phyloP scores from a whole-genome alignment of 805 yeast species.

The Myxozyma nipponensis region DNA sequence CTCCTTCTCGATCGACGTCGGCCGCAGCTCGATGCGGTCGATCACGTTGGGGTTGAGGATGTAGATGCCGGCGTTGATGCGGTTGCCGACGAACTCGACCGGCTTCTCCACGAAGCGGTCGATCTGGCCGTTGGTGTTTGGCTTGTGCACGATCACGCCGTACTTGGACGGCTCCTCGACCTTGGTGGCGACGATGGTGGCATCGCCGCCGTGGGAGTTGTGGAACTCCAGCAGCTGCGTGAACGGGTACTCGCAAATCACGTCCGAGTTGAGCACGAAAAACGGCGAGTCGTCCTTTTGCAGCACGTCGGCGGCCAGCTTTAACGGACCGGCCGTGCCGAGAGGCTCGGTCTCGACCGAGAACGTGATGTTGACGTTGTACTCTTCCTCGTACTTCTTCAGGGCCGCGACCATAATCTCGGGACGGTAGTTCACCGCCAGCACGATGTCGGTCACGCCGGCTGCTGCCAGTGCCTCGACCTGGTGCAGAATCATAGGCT shows the following conservation, averaged over 20 bases:
- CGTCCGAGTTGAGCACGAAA: conserved; percentile 96
- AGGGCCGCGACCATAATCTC: conserved; percentile 97
- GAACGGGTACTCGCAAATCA: conserved; percentile 98
- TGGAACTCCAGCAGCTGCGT: conserved; percentile 89
- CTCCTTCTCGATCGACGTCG: conserved; percentile 99
- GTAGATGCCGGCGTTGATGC: conserved; percentile 99
- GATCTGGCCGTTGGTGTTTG: conserved; percentile 89
- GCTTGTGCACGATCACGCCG: conserved; percentile 98
- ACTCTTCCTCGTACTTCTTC: conserved; percentile 88
- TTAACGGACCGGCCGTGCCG: conserved; percentile 99
- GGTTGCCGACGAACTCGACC: conserved; percentile 98
- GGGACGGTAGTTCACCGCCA: conserved; percentile 99
- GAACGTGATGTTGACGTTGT: conserved; percentile 92
- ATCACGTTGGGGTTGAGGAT: conserved; percentile 96
- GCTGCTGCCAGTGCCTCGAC: conserved; percentile 97
- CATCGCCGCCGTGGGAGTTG: conserved; percentile 92
- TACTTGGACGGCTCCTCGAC: conserved; percentile 99
- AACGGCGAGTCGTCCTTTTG: conserved; percentile 94
- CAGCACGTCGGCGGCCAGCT: conserved; percentile 89
- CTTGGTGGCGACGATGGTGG: conserved; percentile 98
- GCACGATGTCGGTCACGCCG: conserved; percentile 96
- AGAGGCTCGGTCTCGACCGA: conserved; percentile 99
- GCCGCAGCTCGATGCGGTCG: conserved; percentile 94
- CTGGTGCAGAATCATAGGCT: conserved; percentile 98
- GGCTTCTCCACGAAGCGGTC: conserved; percentile 99